phyloP scores from a whole-genome alignment of 2,329 filamentous ascomycete genomes.

The Alternaria burnsii region DNA sequence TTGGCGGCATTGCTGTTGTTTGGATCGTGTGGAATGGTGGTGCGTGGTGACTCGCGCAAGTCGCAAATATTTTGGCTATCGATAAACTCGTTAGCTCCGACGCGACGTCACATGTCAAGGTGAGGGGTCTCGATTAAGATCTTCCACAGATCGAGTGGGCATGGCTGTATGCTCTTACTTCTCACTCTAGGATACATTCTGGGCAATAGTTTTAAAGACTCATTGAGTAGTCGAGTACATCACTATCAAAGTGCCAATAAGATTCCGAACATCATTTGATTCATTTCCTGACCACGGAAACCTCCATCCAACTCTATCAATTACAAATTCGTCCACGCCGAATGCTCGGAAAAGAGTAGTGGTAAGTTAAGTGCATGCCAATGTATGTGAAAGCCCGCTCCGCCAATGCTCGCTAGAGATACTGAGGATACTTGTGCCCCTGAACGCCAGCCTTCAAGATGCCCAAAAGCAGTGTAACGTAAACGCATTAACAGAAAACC shows the following conservation, averaged over 20 bases:
- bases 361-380: slow-evolving; percentile 44
- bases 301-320: slow-evolving; percentile 31
- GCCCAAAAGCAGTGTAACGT: slow-evolving; percentile 29
- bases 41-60: slow-evolving; percentile 19
- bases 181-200: background rate
- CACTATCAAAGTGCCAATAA: background rate
- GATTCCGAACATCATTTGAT: slow-evolving; percentile 13
- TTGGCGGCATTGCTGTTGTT: slow-evolving; percentile 42
- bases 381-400: slow-evolving; percentile 45
- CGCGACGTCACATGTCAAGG: slow-evolving; percentile 19
- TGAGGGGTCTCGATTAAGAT: slow-evolving; percentile 1
- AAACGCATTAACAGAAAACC: slow-evolving; percentile 37
- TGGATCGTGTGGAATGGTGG: slow-evolving; percentile 2
- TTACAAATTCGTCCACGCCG: slow-evolving; percentile 33
- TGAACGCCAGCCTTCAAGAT: slow-evolving; percentile 39
- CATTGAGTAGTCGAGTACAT: background rate
- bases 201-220: background rate
- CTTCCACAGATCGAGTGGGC: background rate
- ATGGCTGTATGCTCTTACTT: background rate
- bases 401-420: slow-evolving; percentile 53
- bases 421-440: slow-evolving; percentile 35
- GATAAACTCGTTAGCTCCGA: slow-evolving; percentile 23
- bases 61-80: slow-evolving; percentile 39
- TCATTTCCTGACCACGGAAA: slow-evolving; percentile 16
- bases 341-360: slow-evolving; percentile 20